phyloP scores from a whole-genome alignment of 129 eudicot genomes.

The Apium graveolens region DNA sequence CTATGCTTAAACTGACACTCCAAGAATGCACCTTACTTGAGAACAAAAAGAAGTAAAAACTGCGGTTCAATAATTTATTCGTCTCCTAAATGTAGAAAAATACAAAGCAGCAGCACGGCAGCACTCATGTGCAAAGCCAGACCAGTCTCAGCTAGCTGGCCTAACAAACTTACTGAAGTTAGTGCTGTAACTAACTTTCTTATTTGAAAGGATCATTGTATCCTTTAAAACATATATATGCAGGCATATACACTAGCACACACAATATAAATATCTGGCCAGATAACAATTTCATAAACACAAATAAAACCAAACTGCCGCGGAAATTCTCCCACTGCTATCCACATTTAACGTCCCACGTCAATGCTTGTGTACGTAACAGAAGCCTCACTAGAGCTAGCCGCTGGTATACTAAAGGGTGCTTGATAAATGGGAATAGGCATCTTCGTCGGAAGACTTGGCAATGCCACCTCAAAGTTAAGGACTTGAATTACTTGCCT shows the following conservation, averaged over 20 bases:
- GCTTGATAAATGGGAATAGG: slow-evolving; percentile 30
- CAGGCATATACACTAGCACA: not conserved
- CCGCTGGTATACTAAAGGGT: slow-evolving; percentile 12
- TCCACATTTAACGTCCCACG: slow-evolving; percentile 20
- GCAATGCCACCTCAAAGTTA: slow-evolving; percentile 40
- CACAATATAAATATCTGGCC: not conserved
- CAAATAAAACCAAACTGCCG: not conserved
- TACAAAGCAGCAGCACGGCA: too few relatives aligned
- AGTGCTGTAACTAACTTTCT: not conserved
- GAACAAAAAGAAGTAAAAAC: too few relatives aligned
- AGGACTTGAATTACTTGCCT: slow-evolving; percentile 52
- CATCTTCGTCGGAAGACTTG: slow-evolving; percentile 34
- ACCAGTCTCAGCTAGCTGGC: too few relatives aligned
- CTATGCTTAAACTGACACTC: too few relatives aligned
- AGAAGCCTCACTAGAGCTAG: slow-evolving; percentile 25
- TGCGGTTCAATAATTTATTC: too few relatives aligned
- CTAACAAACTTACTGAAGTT: too few relatives aligned
- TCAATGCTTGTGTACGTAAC: slow-evolving; percentile 30
- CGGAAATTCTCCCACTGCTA: not conserved
- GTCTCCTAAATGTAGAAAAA: too few relatives aligned
- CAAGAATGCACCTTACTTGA: too few relatives aligned
- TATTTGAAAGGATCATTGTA: too few relatives aligned
- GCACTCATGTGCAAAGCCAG: too few relatives aligned
- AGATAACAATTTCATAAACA: not conserved
- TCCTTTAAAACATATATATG: not conserved